These are phyloP conservation scores for Neonectria hederae DNA, from an alignment of 2,329 filamentous ascomycete species.

Conservation along the genomic window DNA sequence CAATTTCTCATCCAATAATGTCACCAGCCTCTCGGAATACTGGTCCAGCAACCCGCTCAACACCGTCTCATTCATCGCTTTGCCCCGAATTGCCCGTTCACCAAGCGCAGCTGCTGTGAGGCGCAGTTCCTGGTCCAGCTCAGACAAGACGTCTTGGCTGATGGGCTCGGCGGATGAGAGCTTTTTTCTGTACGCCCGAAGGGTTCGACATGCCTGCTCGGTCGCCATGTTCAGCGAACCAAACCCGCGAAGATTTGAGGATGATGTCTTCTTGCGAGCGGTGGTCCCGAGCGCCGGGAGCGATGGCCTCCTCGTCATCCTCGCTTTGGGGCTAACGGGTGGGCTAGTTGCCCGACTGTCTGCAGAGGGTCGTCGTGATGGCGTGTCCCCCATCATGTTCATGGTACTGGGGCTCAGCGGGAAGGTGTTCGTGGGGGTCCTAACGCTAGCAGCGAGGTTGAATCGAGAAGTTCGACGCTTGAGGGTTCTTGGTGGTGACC, in stretches of 20 bases:
- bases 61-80: slow-evolving; percentile 65
- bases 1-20: slow-evolving; percentile 77
- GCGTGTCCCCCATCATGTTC: slow-evolving; percentile 54
- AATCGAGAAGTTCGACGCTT: slow-evolving; percentile 65
- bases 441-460: slow-evolving; percentile 50
- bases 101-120: slow-evolving; percentile 70
- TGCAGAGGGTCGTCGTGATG: slow-evolving; percentile 58
- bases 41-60: slow-evolving; percentile 75
- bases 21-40: slow-evolving; percentile 77
- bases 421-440: slow-evolving; percentile 52
- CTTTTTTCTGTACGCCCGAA: slow-evolving; percentile 71
- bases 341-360: slow-evolving; percentile 58
- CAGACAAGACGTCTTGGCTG: slow-evolving; percentile 65
- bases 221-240: slow-evolving; percentile 70
- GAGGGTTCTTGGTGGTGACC: slow-evolving; percentile 65
- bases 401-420: slow-evolving; percentile 54
- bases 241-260: slow-evolving; percentile 58
- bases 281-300: slow-evolving; percentile 58
- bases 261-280: slow-evolving; percentile 60
- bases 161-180: slow-evolving; percentile 66
- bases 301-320: slow-evolving; percentile 61
- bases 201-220: slow-evolving; percentile 70
- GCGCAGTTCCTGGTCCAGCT: slow-evolving; percentile 72
- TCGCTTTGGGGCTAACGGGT: slow-evolving; percentile 60
- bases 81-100: slow-evolving; percentile 63